Conservation (phyloP, 306 rosid genomes). For the Urtica urens region DNA sequence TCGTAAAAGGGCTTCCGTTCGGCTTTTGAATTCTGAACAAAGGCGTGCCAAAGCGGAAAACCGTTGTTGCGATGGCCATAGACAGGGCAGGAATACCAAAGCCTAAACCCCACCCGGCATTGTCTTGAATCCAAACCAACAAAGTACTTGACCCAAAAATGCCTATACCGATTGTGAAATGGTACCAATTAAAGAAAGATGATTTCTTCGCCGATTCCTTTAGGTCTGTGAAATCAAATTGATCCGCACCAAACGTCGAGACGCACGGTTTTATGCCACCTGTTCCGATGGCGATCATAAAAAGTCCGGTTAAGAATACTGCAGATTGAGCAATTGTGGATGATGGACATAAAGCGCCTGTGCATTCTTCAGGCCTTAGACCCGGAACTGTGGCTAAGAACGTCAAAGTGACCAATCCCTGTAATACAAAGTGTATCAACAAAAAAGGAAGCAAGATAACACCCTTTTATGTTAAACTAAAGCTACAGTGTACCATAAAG, state of each 20-base stretch:
- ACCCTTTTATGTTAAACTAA: too few species aligned
- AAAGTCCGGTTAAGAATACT: neutral
- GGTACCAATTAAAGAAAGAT: neutral
- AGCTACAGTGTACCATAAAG: constrained; percentile 73
- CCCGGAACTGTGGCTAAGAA: neutral
- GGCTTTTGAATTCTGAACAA: neutral
- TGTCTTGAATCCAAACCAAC: neutral
- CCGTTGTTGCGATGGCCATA: neutral
- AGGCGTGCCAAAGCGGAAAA: neutral
- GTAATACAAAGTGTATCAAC: too few species aligned
- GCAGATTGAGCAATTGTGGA: neutral
- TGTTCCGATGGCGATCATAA: neutral
- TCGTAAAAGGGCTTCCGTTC: neutral
- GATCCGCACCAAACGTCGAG: neutral
- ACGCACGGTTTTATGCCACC: neutral
- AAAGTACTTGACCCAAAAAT: neutral
- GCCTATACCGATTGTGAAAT: neutral
- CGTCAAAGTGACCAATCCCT: neutral
- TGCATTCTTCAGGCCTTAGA: neutral
- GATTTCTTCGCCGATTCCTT: neutral
- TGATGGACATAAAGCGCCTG: neutral
- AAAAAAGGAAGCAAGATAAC: too few species aligned
- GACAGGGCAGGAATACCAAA: neutral
- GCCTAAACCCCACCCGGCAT: neutral
- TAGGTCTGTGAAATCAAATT: neutral